Base-by-base conservation (phyloP, 495 filamentous ascomycete species). In the Stereocaulon alpinum region DNA sequence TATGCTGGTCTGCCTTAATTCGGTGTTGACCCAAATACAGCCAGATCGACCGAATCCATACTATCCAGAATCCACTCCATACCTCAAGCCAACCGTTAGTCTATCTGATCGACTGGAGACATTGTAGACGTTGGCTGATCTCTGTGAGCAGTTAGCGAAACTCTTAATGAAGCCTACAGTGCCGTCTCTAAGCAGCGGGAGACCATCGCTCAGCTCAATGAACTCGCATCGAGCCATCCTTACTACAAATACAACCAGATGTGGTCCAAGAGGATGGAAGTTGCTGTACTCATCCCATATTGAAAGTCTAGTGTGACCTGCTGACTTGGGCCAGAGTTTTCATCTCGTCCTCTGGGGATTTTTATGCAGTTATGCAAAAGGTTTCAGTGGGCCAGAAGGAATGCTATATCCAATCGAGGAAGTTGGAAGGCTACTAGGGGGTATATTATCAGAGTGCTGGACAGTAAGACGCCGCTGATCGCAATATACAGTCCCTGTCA, bases 241-340 rank as follows among this genome's bases (percentile, higher is more conserved):
- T 98, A 96, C 74, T 97, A 96, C 83, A 96, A 95, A 66, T 91
- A 91, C 72, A 97, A 96, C 68, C 73, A 76, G 20, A 74, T 88
- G 68, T 98, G 94, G 94, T 78, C 81, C 7, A 82, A 88, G 32
- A 82, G 88, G 62, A 72, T 96, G 27, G 93, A 97, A 73, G 90
- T 93, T 70, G 79, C 86, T 45, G 86, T 86, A 64, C 30, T 74
- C 32, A 47, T 34, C 15, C 45, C 40, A 45, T 15, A 22, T 6
- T 15, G 4, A 29, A n/a, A 60, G 7, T 52, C 7, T 18, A 24
- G 12, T 34, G 30, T 3, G 24, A 37, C 32, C 29, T 45, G 55
- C 55, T 57, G 12, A 60, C 30, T 57, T 55, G 1, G 5, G 14
- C 11, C 40, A 82, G 80, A 74, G 87, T 64, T 77, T 78, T 29